Base-by-base conservation (phyloP, 176 grass and related monocot genomes). In the Carex littledalei region DNA sequence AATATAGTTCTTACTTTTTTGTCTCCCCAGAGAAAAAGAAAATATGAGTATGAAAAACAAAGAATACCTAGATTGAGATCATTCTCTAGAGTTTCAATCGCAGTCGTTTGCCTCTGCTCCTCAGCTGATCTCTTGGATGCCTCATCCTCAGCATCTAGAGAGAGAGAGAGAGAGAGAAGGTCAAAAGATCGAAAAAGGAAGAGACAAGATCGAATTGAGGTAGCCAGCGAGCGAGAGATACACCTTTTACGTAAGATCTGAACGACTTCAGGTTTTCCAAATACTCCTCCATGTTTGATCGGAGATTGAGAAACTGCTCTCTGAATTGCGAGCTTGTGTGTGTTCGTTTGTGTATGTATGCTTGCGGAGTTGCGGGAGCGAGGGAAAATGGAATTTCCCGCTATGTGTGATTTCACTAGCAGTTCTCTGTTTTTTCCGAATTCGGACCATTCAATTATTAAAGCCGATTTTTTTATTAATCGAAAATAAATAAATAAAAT, bases 241-340 rank as follows among this genome's bases (percentile, higher is more conserved):
- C 32, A 97, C 94, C 94, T 77, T 91, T 91, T 76, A 97, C 91
- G 83, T 92, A 91, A 68, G 88, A 89, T 84, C 94, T 85, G 79
- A 97, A 87, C 29, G 58, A 91, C 81, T 88, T 97, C 39, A 97
- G 85, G 87, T 94, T 94, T 72, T 90, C 90, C 90, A 97, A 63
- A 79, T 97, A 97, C 64, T 89, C 90, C 78, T 97, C 94, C 94
- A 97, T 97, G 47, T 68, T 86, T 84, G 84, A 14, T 81, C 66
- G 21, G 68, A 61, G 53, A 45, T 32, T 54, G 22, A 32, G 34
- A 49, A 26, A 31, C 49, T 31, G 12, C 4, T 15, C 4, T 68
- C 9, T 68, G 65, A 18, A 17, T 67, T 67, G 31, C 12, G 65
- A 67, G 29, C 65, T 37, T 37, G 0, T 31, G 11, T 65, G 22